Base-by-base conservation (phyloP, 352 stramenopile genomes). In the Phytopythium litorale region DNA sequence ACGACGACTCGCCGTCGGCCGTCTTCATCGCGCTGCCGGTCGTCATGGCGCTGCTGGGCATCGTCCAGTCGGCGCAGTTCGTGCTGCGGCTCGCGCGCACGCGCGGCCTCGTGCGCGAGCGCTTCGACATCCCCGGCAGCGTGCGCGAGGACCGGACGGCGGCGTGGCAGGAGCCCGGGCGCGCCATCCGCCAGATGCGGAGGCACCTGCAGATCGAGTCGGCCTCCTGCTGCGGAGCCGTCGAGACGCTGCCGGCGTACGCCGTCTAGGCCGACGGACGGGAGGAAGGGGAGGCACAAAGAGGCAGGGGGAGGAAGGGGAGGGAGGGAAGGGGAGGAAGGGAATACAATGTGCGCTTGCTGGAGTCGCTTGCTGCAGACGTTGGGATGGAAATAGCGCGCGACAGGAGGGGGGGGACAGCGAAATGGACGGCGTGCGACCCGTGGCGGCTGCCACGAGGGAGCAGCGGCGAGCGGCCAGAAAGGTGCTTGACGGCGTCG, bases 41-140 rank as follows among this genome's bases (percentile, higher is more conserved):
- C 5, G 62, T 43, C 2, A 46, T 58, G 50, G 49, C 72, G 11
- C 28, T 58, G 16, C 58, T 77, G 13, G 51, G 58, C 12, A 23
- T 37, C 25, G 58, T 69, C 50, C 51, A 66, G 37, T 56, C 54
- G 40, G 53, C 72, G 37, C 58, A 73, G 42, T 60, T 76, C n/a
- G 43, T 71, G 38, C 40, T 61, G 38, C 66, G 70, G 23, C 68
- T 77, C 49, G 60, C 70, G 35, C 55, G 21, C 13, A 46, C 72
- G 28, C 70, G 70, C 54, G 40, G 57, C 0, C 40, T 49, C 0
- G 61, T 72, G 11, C 63, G 66, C 0, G 67, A 77, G 23, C 60
- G 64, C 21, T 77, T 77, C 49, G 70, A 74, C 61, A 74, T 77
- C 25, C 70, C 70, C 13, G 70, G 70, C 4, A 72, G 63, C 18